Base-by-base conservation (phyloP, 495 filamentous ascomycete genomes). In the Astrocystis sublimbata region DNA sequence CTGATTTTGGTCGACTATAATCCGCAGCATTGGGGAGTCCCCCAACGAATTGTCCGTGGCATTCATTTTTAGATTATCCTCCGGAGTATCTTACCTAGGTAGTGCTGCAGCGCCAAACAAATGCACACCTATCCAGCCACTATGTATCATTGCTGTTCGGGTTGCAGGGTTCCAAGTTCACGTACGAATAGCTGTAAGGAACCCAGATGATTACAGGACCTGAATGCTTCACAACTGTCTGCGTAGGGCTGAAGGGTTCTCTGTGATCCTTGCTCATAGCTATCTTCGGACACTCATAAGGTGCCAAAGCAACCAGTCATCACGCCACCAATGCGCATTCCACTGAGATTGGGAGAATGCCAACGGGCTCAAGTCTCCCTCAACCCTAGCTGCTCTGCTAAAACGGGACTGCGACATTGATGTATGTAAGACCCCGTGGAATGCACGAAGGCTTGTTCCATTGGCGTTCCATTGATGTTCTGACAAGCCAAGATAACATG, bases 341-440 rank as follows among this genome's bases (percentile, higher is more conserved):
- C n/a, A 55, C 10, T 30, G 52, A 17, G 40, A 19, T 23, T 4
- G 2, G 23, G 1, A 21, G 9, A 6, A 30, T 19, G 6, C 9
- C 28, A 33, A 33, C 23, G 4, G 13, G 36, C 30, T 41, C 6
- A 36, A 50, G 21, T 24, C 31, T 52, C 8, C 45, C 45, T 4
- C 35, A 8, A 43, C n/a, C 15, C 21, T 21, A 38, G 17, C 19
- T 28, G 15, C 24, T 42, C 45, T 61, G 47, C 53, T 53, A 61
- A 61, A 53, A 61, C 38, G 51, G 47, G 58, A 52, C 38, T 4
- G 23, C 6, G n/a, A 35, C 30, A 61, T 31, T 45, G 26, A 28
- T 35, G 58, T 53, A 28, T 35, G 58, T 53, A 17, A 42, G 33
- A 53, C 38, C 19, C 58, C 38, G 45, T 35, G n/a, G 19, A 43